Base-by-base conservation (phyloP, 208 protist species). In the Trypanosoma cruzi region DNA sequence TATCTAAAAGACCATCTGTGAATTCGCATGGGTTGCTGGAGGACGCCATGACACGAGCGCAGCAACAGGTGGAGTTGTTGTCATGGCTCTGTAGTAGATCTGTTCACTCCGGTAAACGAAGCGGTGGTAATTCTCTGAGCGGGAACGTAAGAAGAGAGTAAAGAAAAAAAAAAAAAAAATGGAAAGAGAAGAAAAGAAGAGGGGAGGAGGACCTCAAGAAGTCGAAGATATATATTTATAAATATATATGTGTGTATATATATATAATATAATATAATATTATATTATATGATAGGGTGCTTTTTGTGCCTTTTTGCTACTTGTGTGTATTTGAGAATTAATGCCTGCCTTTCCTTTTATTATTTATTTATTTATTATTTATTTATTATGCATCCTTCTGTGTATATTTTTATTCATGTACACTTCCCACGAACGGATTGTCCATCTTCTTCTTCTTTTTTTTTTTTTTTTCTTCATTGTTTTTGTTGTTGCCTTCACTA, bases 51-150 rank as follows among this genome's bases (percentile, higher is more conserved):
- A 20, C 46, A 40, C 42, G 48, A 11, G 40, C 61, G 18, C 46
- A 55, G 20, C 59, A 75, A 20, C 69, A 75, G 31, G 57, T 68
- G 69, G 53, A 75, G 44, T 22, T 75, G 14, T 40, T 68, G 10
- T 1, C 49, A 11, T 68, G 61, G 67, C 55, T 72, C 16, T 49
- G 55, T 24, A 40, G 57, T 22, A 57, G 57, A 26, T 37, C 29
- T 16, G 24, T 18, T 22, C 28, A 56, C n/a, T 24, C 31, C 10
- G 5, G 29, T 14, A 26, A 11, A 1, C 28, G 36, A 34, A 49
- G 36, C 58, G 44, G 24, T n/a, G 50, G 16, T 22, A 26, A 34
- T 24, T 37, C 29, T 4, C n/a, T 54, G 22, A 44, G 6, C 6
- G 34, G 22, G 13, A 42, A 42, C 1, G 16, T 24, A n/a, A 65